phyloP scores from a whole-genome alignment of 1,284 basidiomycete species.

The Thecaphora frezii region DNA sequence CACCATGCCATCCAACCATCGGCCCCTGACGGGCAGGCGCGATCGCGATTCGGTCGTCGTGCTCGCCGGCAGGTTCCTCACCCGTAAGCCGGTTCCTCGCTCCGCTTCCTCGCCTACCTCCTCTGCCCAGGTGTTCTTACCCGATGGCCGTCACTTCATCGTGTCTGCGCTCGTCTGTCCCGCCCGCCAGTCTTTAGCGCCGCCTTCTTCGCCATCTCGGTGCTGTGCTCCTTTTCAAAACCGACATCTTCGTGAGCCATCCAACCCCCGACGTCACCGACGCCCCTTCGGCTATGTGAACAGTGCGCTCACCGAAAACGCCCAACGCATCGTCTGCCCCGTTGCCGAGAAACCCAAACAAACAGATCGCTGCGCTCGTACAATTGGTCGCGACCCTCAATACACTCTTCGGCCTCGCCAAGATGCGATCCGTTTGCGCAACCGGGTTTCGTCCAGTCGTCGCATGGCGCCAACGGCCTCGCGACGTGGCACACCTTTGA shows the following conservation, averaged over 20 bases:
- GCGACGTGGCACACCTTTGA: slow-evolving; percentile 44
- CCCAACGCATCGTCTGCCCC: not conserved
- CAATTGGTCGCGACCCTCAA: too few species aligned
- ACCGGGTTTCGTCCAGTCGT: slow-evolving; percentile 41
- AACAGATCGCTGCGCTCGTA: too few species aligned
- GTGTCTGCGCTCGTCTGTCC: too few species aligned
- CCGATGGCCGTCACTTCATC: too few species aligned
- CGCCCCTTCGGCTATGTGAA: slow-evolving; percentile 12
- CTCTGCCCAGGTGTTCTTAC: too few species aligned
- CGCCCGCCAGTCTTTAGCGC: slow-evolving; percentile 22
- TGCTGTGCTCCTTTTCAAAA: slow-evolving; percentile 27
- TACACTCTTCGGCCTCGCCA: too few species aligned
- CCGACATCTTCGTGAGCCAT: too few species aligned
- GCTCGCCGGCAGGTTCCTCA: slow-evolving; percentile 11
- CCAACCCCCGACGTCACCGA: slow-evolving; percentile 18
- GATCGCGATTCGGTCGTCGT: slow-evolving; percentile 4
- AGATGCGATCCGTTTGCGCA: slow-evolving; percentile 38
- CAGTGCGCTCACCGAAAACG: slow-evolving; percentile 16
- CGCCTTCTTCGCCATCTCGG: slow-evolving; percentile 16
- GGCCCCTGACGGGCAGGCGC: slow-evolving; percentile 31
- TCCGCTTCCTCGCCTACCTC: too few species aligned
- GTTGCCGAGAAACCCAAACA: too few species aligned
- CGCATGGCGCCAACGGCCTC: slow-evolving; percentile 27
- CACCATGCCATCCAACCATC: slow-evolving; percentile 31
- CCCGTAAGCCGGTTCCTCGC: not conserved